Evolutionary conservation across 1,284 basidiomycete species (phyloP), one percentile per base, ranked within the genome.

Genomic region (Rhodotorula sp.): DNA sequence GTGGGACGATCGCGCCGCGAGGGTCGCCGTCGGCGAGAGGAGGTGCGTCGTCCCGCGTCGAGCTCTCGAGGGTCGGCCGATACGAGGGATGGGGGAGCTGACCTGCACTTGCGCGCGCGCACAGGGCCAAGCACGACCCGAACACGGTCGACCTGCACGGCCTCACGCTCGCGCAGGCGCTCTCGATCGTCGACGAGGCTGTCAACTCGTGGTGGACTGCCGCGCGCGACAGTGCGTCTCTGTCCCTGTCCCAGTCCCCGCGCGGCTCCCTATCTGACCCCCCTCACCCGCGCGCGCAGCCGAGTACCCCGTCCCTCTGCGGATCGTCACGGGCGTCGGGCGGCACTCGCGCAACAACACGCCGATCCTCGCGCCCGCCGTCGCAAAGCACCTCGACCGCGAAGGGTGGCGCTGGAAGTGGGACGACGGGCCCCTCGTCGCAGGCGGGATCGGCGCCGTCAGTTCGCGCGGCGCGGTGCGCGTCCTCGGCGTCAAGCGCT

Each of bases 281-380:
- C 3, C 44, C 19, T n/a, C n/a, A n/a, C 27, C 9, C 16, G 23
- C 49, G 5, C 19, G 4, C 42, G n/a, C 59, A 73, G 67, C 59
- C 17, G 17, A 44, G 34, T 46, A 67, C 14, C 67, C 63, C 9
- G 55, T 76, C 1, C 78, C 80, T 3, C 74, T 82, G 25, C 77
- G 78, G 42, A 81, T 82, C 64, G 74, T 82, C 45, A 82, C 81
- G 19, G 81, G 81, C 16, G 78, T 81, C 21, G 81, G 81, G 16
- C 66, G 77, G 23, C 81, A 82, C 66, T 80, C 79, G 57, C 75
- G 73, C n/a, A 77, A 79, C 55, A 69, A 80, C 42, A 77, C 77
- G 19, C 77, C 81, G 1, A 74, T 82, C 56, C 72, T 82, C 44
- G 74, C 78, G 0, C 81, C 81, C 0, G 80, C 80, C 17, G 77